Conservation (phyloP, 805 yeast genomes). For the Candida hungchunana region DNA sequence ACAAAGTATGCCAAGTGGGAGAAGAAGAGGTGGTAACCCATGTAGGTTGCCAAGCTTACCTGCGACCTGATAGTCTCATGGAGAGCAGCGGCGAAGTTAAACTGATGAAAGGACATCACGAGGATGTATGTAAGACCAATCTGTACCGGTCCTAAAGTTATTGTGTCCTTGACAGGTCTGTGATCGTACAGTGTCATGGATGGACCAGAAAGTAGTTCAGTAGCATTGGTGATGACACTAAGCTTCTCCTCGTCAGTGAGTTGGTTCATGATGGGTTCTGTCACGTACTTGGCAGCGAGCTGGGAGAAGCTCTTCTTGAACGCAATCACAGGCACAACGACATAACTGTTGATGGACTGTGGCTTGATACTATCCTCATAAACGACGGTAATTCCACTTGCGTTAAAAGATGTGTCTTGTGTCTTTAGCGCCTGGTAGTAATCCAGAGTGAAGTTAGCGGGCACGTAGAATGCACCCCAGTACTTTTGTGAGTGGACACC, state of each 20-base stretch:
- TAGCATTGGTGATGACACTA: constrained; percentile 26
- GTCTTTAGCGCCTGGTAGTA: constrained; percentile 19
- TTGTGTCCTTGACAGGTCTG: constrained; percentile 40
- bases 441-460: constrained; percentile 38
- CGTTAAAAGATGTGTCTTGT: constrained; percentile 11
- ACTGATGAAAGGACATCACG: constrained; percentile 65
- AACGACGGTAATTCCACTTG: constrained; percentile 30
- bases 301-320: constrained; percentile 12
- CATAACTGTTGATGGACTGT: constrained; percentile 36
- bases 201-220: constrained; percentile 13
- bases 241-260: constrained; percentile 8
- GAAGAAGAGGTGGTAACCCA: constrained; percentile 40
- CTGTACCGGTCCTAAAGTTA: constrained; percentile 55
- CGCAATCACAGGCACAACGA: constrained; percentile 35
- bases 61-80: constrained; percentile 31
- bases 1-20: constrained; percentile 38
- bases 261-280: constrained; percentile 12
- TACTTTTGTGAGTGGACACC: constrained; percentile 48
- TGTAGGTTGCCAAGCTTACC: constrained; percentile 25
- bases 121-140: constrained; percentile 65
- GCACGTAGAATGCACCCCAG: constrained; percentile 56
- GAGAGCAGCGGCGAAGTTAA: constrained; percentile 48
- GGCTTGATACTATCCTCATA: constrained; percentile 63
- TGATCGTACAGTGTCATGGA: constrained; percentile 32
- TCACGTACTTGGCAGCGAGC: constrained; percentile 20